These are phyloP conservation scores for Datura wrightii DNA, from an alignment of 257 asterid genomes.

Conservation along the genomic window DNA sequence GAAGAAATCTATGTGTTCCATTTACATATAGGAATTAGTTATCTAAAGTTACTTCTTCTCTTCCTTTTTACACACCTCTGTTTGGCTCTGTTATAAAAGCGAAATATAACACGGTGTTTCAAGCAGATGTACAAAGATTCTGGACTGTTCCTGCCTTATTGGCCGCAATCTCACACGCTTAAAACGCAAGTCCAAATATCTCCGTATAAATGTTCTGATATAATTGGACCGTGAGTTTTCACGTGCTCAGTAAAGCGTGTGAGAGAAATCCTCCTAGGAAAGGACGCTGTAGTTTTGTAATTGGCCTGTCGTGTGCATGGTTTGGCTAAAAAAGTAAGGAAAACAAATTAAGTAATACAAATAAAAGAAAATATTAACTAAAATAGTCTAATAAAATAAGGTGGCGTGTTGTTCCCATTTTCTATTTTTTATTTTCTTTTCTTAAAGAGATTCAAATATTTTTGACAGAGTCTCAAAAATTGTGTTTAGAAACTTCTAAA, in stretches of 20 bases:
- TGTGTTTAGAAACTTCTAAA: neutral
- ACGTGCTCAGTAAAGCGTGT: constrained; percentile 20
- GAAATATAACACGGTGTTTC: neutral
- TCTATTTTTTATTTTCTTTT: neutral
- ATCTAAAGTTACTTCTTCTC: neutral
- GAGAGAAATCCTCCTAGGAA: neutral
- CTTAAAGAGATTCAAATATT: neutral
- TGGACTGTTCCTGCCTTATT: constrained; percentile 35
- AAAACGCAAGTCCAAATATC: neutral
- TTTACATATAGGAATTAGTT: no score
- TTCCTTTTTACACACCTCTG: constrained; percentile 18
- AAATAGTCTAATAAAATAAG: neutral
- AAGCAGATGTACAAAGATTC: constrained; percentile 54
- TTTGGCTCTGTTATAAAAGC: constrained; percentile 42
- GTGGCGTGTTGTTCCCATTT: neutral
- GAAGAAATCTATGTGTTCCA: no score
- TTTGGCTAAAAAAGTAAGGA: neutral
- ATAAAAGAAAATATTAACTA: neutral
- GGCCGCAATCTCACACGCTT: constrained; percentile 22
- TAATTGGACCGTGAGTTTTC: constrained; percentile 4
- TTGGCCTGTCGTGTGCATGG: constrained; percentile 8
- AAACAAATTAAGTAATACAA: neutral
- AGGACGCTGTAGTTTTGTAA: neutral
- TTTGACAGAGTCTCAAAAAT: neutral
- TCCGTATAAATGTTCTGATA: neutral